These are phyloP conservation scores for Aspergillus fructus DNA, from an alignment of 2,329 filamentous ascomycete genomes.

Conservation along the genomic window DNA sequence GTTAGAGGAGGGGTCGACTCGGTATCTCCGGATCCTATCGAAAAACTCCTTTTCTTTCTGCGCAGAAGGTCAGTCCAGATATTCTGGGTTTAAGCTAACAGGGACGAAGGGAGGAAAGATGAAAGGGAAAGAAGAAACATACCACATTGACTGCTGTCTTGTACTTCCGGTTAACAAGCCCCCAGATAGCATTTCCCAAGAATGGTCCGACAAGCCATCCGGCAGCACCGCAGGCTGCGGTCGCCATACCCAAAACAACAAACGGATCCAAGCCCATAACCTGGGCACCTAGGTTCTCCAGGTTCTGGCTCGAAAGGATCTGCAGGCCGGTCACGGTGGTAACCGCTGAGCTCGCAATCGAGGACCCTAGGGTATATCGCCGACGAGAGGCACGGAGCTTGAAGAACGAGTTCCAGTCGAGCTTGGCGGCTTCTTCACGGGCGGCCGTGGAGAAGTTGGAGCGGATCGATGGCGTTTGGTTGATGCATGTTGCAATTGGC, in stretches of 20 bases:
- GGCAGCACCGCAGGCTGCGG: constrained; percentile 70
- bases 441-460: constrained; percentile 33
- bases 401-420: constrained; percentile 93
- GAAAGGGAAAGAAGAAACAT: constrained; percentile 32
- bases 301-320: constrained; percentile 67
- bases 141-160: constrained; percentile 70
- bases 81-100: constrained; percentile 1
- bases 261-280: constrained; percentile 85
- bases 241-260: constrained; percentile 77
- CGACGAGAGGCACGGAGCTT: constrained; percentile 81
- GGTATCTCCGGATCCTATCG: constrained; percentile 82
- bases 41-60: constrained; percentile 95
- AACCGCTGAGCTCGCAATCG: constrained; percentile 62
- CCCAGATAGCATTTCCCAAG: constrained; percentile 77
- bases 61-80: constrained; percentile 4
- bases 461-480: constrained; percentile 19
- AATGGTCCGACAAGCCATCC: constrained; percentile 89
- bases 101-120: neutral
- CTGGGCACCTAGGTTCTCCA: constrained; percentile 63
- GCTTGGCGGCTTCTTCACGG: constrained; percentile 38
- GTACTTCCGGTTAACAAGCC: constrained; percentile 68
- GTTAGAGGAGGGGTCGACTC: constrained; percentile 85
- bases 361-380: constrained; percentile 77
- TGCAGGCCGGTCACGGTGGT: constrained; percentile 55
- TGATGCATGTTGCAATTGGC: constrained; percentile 7